Evolutionary conservation across 371 early-diverging fungal genomes (phyloP), one percentile per base, ranked within the genome.

Genomic region (Mucor ambiguus): DNA sequence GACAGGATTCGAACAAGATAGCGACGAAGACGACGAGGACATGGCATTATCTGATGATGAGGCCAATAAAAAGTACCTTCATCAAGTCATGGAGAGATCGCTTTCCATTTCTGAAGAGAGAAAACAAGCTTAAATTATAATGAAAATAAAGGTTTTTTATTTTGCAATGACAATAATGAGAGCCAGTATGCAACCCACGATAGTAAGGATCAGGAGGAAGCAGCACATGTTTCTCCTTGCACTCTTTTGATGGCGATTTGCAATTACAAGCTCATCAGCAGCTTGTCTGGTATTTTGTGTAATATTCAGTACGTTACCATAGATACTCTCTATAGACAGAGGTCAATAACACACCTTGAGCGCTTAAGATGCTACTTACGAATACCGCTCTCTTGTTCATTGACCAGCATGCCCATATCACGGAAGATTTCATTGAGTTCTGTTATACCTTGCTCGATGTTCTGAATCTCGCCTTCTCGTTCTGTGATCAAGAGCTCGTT

Each of bases 381-480:
- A 22, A 98, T 84, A 72, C 96, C 86, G 62, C 90, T 89, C 71
- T 94, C 94, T 87, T 98, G 99, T 75, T 98, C 97, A 56, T 93
- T 90, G n/a, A 98, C 97, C 62, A 98, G 82, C 41, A 95, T 94
- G 6, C 96, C 96, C 59, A 98, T 76, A 79, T 98, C 97, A 61
- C 96, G 82, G 75, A 98, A 98, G 60, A 98, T 93, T 75, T 97
- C 97, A 72, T 98, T 98, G 29, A 98, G 84, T 66, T 93, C 92
- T 5, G 87, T 88, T 32, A 98, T 96, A 20, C 95, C 95, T 61
- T 89, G 87, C 72, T 98, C 98, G 63, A 98, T 96, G 59, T 93
- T 93, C 58, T 85, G 83, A 28, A 98, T 90, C 63, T 96, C 98
- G 43, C 85, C 87, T 71, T 98, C 99, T 20, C 98, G 89, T 74